Conservation (phyloP, 2,329 filamentous ascomycete genomes). For the Alternaria triticimaculans region DNA sequence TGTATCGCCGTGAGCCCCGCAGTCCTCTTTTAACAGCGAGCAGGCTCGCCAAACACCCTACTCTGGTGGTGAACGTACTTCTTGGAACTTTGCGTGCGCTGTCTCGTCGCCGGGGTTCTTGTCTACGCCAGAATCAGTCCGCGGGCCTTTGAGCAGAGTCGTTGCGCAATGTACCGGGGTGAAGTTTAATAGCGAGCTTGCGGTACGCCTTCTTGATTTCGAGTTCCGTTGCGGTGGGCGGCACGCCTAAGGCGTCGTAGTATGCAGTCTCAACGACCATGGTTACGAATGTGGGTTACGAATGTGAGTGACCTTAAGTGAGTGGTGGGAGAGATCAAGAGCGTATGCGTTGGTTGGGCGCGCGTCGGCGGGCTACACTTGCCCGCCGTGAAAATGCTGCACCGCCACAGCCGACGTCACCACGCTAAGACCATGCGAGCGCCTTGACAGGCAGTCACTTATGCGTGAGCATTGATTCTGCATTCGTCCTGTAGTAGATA, state of each 20-base stretch:
- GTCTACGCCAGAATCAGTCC: slow-evolving; percentile 62
- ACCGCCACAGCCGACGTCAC: slow-evolving; percentile 29
- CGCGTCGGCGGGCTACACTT: slow-evolving; percentile 20
- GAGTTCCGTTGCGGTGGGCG: slow-evolving; percentile 82
- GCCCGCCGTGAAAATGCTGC: slow-evolving; percentile 24
- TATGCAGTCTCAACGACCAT: slow-evolving; percentile 92
- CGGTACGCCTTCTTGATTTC: slow-evolving; percentile 98
- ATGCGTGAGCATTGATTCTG: background rate
- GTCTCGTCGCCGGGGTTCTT: slow-evolving; percentile 97
- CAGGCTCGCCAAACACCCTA: slow-evolving; percentile 3
- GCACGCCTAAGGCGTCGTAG: slow-evolving; percentile 85
- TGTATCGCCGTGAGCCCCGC: slow-evolving; percentile 44
- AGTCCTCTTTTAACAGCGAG: slow-evolving; percentile 8
- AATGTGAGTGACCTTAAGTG: slow-evolving; percentile 1
- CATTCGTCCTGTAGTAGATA: background rate
- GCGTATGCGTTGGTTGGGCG: slow-evolving; percentile 24
- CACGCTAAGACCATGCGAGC: slow-evolving; percentile 12
- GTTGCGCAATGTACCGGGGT: slow-evolving; percentile 69
- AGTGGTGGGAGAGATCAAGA: slow-evolving; percentile 14
- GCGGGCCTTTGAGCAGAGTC: slow-evolving; percentile 1
- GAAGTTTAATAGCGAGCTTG: slow-evolving; percentile 88
- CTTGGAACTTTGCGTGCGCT: slow-evolving; percentile 93
- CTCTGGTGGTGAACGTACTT: slow-evolving; percentile 58
- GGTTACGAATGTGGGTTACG: slow-evolving; percentile 15
- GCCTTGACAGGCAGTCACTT: background rate